Conservation (phyloP, 2,329 filamentous ascomycete genomes). For the Escovopsis weberi region DNA sequence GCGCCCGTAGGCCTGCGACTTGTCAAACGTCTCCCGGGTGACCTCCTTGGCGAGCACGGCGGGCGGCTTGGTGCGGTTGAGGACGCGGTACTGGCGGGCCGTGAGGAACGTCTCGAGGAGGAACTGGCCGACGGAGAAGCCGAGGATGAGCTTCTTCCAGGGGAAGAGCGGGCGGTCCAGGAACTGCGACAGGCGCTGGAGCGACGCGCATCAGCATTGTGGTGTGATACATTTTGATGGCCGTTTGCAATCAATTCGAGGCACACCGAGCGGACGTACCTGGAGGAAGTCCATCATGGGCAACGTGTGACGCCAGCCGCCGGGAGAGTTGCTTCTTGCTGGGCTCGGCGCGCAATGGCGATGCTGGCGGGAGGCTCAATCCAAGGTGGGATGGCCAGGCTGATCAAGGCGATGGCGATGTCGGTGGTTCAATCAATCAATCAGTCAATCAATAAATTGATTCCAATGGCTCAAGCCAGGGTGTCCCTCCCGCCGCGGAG, state of each 20-base stretch:
- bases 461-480: too few species aligned
- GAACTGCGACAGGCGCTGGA: conserved; percentile 60
- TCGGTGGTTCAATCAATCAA: neutral
- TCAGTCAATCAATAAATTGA: too few species aligned
- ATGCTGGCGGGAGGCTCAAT: conserved; percentile 1
- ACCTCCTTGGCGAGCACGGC: conserved; percentile 82
- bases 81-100: conserved; percentile 74
- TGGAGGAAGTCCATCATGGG: conserved; percentile 33
- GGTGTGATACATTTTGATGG: neutral
- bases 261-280: conserved; percentile 13
- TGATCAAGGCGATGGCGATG: too few species aligned
- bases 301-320: conserved; percentile 5
- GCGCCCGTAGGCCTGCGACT: conserved; percentile 89
- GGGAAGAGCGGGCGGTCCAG: conserved; percentile 89
- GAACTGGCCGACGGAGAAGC: conserved; percentile 87
- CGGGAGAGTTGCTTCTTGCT: neutral
- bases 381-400: conserved; percentile 1
- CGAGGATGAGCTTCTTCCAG: conserved; percentile 92
- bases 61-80: conserved; percentile 66
- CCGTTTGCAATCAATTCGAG: neutral
- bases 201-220: neutral
- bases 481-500: too few species aligned
- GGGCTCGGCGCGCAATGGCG: too few species aligned
- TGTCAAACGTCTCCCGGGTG: conserved; percentile 80
- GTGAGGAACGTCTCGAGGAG: conserved; percentile 81